These are phyloP conservation scores for Pyrrhoderma lamaoense DNA, from an alignment of 1,284 basidiomycete genomes.

Conservation along the genomic window DNA sequence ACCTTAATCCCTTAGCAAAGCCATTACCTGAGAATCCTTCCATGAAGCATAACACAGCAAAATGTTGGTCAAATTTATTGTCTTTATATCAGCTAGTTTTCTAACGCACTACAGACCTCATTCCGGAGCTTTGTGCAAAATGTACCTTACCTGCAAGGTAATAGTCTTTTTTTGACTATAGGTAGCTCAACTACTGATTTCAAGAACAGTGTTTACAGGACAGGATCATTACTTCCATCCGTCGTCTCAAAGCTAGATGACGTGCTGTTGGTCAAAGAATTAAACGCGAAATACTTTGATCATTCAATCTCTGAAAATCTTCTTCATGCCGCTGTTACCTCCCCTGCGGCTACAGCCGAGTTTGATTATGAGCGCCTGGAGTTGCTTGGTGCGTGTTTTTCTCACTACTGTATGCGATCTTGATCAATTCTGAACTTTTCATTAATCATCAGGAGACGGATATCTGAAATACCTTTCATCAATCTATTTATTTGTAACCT, in stretches of 20 bases:
- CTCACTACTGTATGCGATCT: not conserved
- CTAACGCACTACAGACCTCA: slow-evolving; percentile 45
- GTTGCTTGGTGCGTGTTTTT: slow-evolving; percentile 49
- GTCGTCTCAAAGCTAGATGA: slow-evolving; percentile 64
- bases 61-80: slow-evolving; percentile 39
- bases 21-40: slow-evolving; percentile 25
- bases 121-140: slow-evolving; percentile 69
- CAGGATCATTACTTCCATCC: slow-evolving; percentile 62
- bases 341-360: slow-evolving; percentile 58
- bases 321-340: slow-evolving; percentile 57
- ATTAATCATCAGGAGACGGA: slow-evolving; percentile 52
- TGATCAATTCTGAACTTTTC: not conserved
- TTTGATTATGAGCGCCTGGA: slow-evolving; percentile 77
- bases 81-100: slow-evolving; percentile 4
- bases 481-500: slow-evolving; percentile 61
- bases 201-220: slow-evolving; percentile 50
- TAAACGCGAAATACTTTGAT: slow-evolving; percentile 63
- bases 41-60: slow-evolving; percentile 37
- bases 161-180: slow-evolving; percentile 3
- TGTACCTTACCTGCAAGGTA: slow-evolving; percentile 70
- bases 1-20: slow-evolving; percentile 41
- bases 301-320: slow-evolving; percentile 50
- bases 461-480: slow-evolving; percentile 74
- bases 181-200: slow-evolving; percentile 18
- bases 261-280: slow-evolving; percentile 63